These are phyloP conservation scores for Rhizophagus prolifer DNA, from an alignment of 192 early-diverging fungal species.

Conservation along the genomic window DNA sequence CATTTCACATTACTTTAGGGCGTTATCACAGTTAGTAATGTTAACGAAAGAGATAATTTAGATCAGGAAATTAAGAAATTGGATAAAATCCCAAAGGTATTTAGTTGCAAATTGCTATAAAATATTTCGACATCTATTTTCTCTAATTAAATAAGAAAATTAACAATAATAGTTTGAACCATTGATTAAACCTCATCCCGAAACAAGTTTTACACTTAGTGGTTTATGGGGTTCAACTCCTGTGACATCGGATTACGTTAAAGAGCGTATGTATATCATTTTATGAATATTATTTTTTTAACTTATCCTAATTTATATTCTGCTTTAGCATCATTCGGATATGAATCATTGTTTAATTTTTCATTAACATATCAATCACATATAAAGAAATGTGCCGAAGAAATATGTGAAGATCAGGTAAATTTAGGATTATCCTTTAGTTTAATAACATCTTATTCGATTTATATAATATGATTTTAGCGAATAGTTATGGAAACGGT, in stretches of 20 bases:
- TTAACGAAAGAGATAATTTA: neutral
- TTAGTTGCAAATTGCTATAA: neutral
- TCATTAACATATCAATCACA: constrained; percentile 12
- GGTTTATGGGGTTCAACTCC: constrained; percentile 5
- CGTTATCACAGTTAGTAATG: constrained; percentile 1
- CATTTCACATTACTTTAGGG: constrained; percentile 1
- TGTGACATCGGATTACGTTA: neutral
- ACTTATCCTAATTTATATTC: neutral
- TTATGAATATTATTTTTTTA: constrained; percentile 1
- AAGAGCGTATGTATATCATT: constrained; percentile 6
- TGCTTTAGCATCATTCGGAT: constrained; percentile 17
- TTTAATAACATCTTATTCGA: neutral
- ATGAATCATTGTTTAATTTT: constrained; percentile 23
- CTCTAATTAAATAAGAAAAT: neutral
- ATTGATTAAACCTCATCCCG: constrained; percentile 26
- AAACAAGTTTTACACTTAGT: neutral
- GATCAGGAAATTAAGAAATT: constrained; percentile 5
- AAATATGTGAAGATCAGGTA: constrained; percentile 33
- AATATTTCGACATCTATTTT: neutral
- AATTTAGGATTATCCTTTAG: neutral
- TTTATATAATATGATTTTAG: constrained; percentile 13
- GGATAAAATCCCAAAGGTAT: constrained; percentile 28
- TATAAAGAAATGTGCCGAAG: constrained; percentile 21
- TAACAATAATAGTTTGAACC: constrained; percentile 25
- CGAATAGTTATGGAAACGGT: constrained; percentile 25